Base-by-base conservation (phyloP, 148 eudicot genomes). In the Fagopyrum esculentum region DNA sequence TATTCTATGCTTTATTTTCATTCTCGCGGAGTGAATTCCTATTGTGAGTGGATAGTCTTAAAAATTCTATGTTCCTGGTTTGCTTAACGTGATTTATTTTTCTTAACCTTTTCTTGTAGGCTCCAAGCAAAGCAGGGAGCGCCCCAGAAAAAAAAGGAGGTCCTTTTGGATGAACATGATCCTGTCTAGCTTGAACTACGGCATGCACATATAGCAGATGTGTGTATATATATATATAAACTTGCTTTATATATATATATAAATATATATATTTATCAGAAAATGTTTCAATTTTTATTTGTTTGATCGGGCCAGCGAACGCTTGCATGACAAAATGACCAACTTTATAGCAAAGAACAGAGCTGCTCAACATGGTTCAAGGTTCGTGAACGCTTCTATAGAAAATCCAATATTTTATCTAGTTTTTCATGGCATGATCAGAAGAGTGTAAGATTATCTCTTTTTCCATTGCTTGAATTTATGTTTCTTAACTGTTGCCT, bases 121-220 rank as follows among this genome's bases (percentile, higher is more conserved):
- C 86, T 81, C 86, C 97, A 75, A 83, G 93, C 83, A 89, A 91
- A 84, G 73, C 84, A 55, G 97, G 90, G 79, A 93, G 92, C 68
- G 77, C 77, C 48, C 89, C 90, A 9, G 98, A n/a, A 91, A 81
- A 91, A 90, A 83, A 91, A 94, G 72, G 95, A 89, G 80, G 98
- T 94, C 71, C 90, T 94, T 72, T 81, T 94, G 83, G 98, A 91
- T 83, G 98, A 94, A 77, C 97, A 90, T 85, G 98, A 94, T 82
- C 98, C 97, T 74, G 73, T 94, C 77, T 94, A 97, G 98, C 75
- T 85, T 84, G 98, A 94, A 87, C 95, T 94, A 78, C 93, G 91
- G 46, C 97, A 94, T 86, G 80, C 93, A 74, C 98, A 94, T 76
- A 94, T n/a, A n/a, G n/a, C n/a, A n/a, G n/a, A n/a, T n/a, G n/a